These are phyloP conservation scores for Coemansia umbellata DNA, from an alignment of 192 early-diverging fungal genomes.

Conservation along the genomic window DNA sequence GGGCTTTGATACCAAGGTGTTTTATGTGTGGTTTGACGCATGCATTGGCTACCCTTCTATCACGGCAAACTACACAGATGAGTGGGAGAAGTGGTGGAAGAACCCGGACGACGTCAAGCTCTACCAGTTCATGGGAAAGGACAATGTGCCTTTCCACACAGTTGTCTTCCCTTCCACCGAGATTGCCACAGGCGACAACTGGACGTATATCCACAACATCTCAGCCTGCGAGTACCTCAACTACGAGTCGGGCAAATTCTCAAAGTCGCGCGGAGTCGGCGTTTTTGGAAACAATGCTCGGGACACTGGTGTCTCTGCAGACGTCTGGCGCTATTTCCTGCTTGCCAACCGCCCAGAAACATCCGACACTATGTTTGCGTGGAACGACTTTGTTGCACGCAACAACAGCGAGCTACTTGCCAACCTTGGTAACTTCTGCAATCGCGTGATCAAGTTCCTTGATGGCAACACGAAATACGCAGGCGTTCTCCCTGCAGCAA, in stretches of 20 bases:
- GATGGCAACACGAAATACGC: constrained; percentile 78
- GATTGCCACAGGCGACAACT: constrained; percentile 82
- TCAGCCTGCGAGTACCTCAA: constrained; percentile 95
- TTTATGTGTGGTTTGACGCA: constrained; percentile 99
- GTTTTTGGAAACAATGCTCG: constrained; percentile 96
- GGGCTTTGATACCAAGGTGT: constrained; percentile 87
- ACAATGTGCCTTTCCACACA: constrained; percentile 99
- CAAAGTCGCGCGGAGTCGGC: constrained; percentile 91
- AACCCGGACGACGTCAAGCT: constrained; percentile 93
- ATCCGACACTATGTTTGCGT: constrained; percentile 86
- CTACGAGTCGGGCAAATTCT: constrained; percentile 96
- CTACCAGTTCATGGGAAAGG: constrained; percentile 99
- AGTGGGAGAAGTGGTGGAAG: constrained; percentile 99
- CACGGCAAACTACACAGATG: constrained; percentile 88
- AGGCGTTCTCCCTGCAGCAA: constrained; percentile 65
- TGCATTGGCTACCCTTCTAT: constrained; percentile 98
- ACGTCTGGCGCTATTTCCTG: constrained; percentile 97
- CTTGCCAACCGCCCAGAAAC: constrained; percentile 90
- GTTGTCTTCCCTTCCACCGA: constrained; percentile 92
- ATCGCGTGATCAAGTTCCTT: constrained; percentile 93
- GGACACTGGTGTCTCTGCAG: constrained; percentile 82
- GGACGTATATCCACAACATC: constrained; percentile 90
- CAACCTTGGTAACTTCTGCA: constrained; percentile 97
- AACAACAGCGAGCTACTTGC: constrained; percentile 96
- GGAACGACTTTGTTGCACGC: constrained; percentile 86